A percentile compares a stretch with the other conserved stretches of the same genome.
phyloP scores from a whole-genome alignment of 116 monocot species.

The Papilionanthe hybrid region DNA sequence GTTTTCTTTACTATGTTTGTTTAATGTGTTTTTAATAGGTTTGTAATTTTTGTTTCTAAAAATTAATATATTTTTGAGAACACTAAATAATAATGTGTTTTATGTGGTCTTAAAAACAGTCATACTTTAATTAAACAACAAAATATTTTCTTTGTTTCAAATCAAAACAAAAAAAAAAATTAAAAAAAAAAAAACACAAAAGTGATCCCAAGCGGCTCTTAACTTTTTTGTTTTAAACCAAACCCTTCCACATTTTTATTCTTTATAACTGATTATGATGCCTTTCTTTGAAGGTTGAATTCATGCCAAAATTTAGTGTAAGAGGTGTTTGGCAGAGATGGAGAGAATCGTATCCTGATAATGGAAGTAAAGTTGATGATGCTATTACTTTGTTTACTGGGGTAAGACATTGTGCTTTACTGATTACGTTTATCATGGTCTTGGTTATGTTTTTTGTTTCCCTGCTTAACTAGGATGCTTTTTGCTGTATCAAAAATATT shows the following conservation, averaged over 20 bases:
- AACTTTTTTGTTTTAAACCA: background rate
- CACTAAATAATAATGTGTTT: too few relatives aligned
- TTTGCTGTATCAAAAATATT: background rate
- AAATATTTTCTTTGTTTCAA: too few relatives aligned
- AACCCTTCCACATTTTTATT: background rate
- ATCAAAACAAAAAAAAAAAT: too few relatives aligned
- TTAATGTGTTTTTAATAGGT: too few relatives aligned
- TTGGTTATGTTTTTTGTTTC: background rate
- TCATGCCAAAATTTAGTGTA: slow-evolving; percentile 96
- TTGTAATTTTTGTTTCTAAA: too few relatives aligned
- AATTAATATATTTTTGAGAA: too few relatives aligned
- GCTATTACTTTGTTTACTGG: slow-evolving; percentile 94
- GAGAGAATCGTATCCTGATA: slow-evolving; percentile 81
- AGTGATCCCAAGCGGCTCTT: background rate
- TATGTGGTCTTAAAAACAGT: too few relatives aligned
- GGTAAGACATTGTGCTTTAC: slow-evolving; percentile 32
- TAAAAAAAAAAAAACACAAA: too few relatives aligned
- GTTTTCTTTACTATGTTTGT: too few relatives aligned
- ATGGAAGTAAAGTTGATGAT: slow-evolving; percentile 51
- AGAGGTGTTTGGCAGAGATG: slow-evolving; percentile 94
- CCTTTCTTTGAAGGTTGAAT: slow-evolving; percentile 67
- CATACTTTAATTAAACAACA: too few relatives aligned
- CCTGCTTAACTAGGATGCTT: background rate
- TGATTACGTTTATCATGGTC: background rate
- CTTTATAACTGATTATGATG: background rate